A percentile compares a stretch with the other conserved stretches of the same genome.
phyloP scores from a whole-genome alignment of 257 asterid genomes.

The Cordia subcordata region DNA sequence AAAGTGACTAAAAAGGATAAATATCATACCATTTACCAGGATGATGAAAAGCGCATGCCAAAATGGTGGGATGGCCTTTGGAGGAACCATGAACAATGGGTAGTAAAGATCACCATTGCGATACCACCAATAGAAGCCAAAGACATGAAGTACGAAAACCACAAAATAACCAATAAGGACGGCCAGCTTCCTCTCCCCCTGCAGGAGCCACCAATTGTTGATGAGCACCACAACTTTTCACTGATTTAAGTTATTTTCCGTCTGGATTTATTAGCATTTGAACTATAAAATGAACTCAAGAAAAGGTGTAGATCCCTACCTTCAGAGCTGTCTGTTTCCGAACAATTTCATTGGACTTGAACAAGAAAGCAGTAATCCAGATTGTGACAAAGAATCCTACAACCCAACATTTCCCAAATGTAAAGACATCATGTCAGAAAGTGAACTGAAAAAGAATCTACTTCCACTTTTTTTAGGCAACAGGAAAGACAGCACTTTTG shows the following conservation, averaged over 20 bases:
- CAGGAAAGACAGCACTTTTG: not conserved
- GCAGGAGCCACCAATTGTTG: conserved; percentile 19
- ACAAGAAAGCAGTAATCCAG: conserved; percentile 69
- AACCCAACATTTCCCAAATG: conserved; percentile 17
- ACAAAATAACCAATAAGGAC: conserved; percentile 47
- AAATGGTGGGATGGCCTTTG: conserved; percentile 61
- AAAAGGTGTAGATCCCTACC: conserved; percentile 29
- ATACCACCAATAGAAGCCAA: conserved; percentile 57
- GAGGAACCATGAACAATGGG: conserved; percentile 63
- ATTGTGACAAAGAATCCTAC: conserved; percentile 77
- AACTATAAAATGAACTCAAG: not conserved
- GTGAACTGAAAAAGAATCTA: no score
- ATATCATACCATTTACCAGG: conserved; percentile 53
- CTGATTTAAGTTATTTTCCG: not conserved
- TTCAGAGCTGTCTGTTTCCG: conserved; percentile 92
- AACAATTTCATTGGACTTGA: conserved; percentile 84
- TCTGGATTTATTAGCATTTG: not conserved
- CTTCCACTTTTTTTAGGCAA: not conserved
- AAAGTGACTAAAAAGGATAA: conserved; percentile 10
- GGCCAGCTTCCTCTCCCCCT: conserved; percentile 61
- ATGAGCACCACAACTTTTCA: conserved; percentile 9
- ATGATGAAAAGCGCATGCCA: conserved; percentile 67
- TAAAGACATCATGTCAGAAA: not conserved
- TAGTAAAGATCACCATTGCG: conserved; percentile 43
- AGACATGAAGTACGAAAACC: conserved; percentile 43